Evolutionary conservation across 345 rosid species (phyloP).

Genomic region (Psidium friedrichsthalianum): DNA sequence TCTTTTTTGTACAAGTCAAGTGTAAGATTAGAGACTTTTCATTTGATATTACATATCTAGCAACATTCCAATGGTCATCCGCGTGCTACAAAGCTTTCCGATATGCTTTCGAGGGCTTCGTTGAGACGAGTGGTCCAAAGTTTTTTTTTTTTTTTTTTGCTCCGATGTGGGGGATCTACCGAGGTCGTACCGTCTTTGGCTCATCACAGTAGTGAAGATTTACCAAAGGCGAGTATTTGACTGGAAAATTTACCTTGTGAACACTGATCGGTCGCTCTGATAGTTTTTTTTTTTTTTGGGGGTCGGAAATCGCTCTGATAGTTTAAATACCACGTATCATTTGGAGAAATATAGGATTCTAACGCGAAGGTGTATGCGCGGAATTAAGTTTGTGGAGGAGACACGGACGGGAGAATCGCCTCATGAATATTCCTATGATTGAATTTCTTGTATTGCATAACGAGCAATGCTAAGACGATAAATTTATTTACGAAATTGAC

Average conservation of each 20-base stretch:
- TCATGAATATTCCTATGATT: neutral
- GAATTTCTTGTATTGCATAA: neutral
- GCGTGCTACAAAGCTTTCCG: neutral
- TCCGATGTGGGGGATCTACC: no score
- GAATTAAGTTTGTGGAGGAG: neutral
- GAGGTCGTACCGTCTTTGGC: no score
- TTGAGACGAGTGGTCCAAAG: no score
- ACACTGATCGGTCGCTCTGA: no score
- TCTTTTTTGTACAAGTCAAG: neutral
- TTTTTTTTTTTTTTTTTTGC: no score
- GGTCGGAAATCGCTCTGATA: no score
- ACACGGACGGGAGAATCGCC: neutral
- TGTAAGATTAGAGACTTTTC: neutral
- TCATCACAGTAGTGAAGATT: neutral
- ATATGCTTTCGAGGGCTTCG: no score
- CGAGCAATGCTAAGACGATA: neutral
- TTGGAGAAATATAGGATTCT: neutral
- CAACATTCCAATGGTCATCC: neutral
- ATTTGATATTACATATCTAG: neutral
- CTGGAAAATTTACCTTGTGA: neutral
- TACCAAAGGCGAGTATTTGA: neutral
- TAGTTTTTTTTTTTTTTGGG: no score
- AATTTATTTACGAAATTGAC: neutral
- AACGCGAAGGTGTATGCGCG: fast-evolving
- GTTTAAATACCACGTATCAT: neutral